Percentiles rank a stretch among this genome's conserved stretches.
phyloP scores from a whole-genome alignment of 805 yeast species.

The Candida railenensis region DNA sequence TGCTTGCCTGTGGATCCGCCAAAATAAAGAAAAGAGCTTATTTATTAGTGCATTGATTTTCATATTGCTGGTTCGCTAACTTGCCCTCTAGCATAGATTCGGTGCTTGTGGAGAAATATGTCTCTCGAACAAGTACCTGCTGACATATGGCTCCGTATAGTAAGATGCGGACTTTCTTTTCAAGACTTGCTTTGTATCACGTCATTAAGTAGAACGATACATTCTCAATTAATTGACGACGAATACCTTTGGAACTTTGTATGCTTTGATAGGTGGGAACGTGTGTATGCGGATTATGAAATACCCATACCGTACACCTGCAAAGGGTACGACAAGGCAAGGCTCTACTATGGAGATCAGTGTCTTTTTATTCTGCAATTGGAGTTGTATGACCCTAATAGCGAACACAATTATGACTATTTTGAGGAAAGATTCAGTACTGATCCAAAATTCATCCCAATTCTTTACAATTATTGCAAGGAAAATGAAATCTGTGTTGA shows the following conservation, averaged over 20 bases:
- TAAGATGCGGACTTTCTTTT: conserved; percentile 10
- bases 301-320: background rate
- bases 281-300: conserved; percentile 8
- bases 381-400: conserved; percentile 5
- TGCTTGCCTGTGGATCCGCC: no score
- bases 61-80: no score
- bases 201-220: conserved; percentile 5
- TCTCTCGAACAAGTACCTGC: conserved; percentile 11
- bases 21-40: no score
- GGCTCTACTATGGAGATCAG: background rate
- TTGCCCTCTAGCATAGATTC: no score
- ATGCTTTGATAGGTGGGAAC: conserved; percentile 6
- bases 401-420: conserved; percentile 7
- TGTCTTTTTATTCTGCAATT: background rate
- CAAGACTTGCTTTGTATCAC: conserved; percentile 12
- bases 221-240: conserved; percentile 5
- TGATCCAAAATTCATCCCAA: conserved; percentile 15
- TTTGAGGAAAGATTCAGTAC: conserved; percentile 10
- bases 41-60: no score
- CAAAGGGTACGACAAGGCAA: background rate
- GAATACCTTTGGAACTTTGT: conserved; percentile 16
- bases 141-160: conserved; percentile 17
- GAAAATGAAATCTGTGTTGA: background rate
- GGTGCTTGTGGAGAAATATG: background rate
- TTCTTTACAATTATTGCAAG: conserved; percentile 8